Conservation (phyloP, 768 basidiomycete genomes). For the Clavaria fumosa region DNA sequence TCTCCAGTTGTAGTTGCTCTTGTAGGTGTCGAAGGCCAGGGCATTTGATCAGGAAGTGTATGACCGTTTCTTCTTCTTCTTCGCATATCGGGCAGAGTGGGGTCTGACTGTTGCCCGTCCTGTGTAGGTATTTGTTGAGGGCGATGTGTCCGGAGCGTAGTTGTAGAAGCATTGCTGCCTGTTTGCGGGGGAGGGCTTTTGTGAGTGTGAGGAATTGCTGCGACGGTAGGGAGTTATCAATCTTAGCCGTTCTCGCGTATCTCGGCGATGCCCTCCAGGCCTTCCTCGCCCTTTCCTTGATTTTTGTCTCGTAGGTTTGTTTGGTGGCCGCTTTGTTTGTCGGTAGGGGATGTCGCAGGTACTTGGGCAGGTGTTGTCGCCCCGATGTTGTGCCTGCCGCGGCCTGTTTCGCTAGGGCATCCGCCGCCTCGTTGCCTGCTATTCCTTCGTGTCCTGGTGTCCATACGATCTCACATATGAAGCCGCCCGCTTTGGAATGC, state of each 20-base stretch:
- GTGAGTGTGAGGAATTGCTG: slow-evolving; percentile 3
- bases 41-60: slow-evolving; percentile 19
- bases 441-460: slow-evolving; percentile 15
- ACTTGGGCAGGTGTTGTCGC: background rate
- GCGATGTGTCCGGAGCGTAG: slow-evolving; percentile 19
- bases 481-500: background rate
- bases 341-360: slow-evolving; percentile 6
- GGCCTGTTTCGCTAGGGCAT: slow-evolving; percentile 14
- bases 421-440: slow-evolving; percentile 10
- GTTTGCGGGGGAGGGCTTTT: background rate
- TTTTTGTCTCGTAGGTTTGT: slow-evolving; percentile 10
- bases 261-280: slow-evolving; percentile 5
- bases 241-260: background rate
- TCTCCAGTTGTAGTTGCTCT: background rate
- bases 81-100: slow-evolving; percentile 17
- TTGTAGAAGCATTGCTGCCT: slow-evolving; percentile 17
- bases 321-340: slow-evolving; percentile 9
- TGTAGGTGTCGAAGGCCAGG: slow-evolving; percentile 9
- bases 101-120: slow-evolving; percentile 12
- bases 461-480: slow-evolving; percentile 9
- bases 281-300: slow-evolving; percentile 4
- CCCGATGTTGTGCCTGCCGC: slow-evolving; percentile 3
- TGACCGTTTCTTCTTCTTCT: slow-evolving; percentile 13
- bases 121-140: slow-evolving; percentile 18
- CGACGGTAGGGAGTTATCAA: background rate